phyloP scores from a whole-genome alignment of 176 grass and related monocot genomes.

The Tillandsia leiboldiana region DNA sequence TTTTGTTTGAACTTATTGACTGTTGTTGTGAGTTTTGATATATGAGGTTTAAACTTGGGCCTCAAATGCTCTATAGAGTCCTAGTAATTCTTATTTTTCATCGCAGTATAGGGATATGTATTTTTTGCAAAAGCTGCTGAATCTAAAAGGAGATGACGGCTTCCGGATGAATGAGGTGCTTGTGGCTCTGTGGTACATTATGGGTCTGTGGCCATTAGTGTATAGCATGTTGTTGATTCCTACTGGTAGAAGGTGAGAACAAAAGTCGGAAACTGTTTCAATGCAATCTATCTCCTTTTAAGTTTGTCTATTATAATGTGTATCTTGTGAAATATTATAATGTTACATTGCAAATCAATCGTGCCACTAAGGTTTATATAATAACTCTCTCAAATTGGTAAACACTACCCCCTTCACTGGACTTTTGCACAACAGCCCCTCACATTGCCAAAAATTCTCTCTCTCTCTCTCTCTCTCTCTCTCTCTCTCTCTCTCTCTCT shows the following conservation, averaged over 20 bases:
- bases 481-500: too few species aligned
- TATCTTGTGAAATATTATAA: neutral
- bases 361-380: too few species aligned
- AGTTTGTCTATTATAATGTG: neutral
- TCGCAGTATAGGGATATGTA: conserved; percentile 84
- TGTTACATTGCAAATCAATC: too few species aligned
- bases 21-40: neutral
- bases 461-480: too few species aligned
- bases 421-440: too few species aligned
- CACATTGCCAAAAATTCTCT: too few species aligned
- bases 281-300: neutral
- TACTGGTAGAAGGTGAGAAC: conserved; percentile 57
- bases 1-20: too few species aligned
- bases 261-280: neutral
- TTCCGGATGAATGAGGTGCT: conserved; percentile 84
- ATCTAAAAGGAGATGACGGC: conserved; percentile 76
- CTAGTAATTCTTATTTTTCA: conserved; percentile 3
- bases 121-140: conserved; percentile 63
- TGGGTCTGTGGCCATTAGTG: conserved; percentile 79
- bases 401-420: too few species aligned
- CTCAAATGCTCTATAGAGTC: neutral
- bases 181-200: conserved; percentile 79
- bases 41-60: neutral
- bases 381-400: too few species aligned
- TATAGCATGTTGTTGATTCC: conserved; percentile 80